Conservation (phyloP, 2,329 filamentous ascomycete species). For the Ophiocordyceps robertsii region DNA sequence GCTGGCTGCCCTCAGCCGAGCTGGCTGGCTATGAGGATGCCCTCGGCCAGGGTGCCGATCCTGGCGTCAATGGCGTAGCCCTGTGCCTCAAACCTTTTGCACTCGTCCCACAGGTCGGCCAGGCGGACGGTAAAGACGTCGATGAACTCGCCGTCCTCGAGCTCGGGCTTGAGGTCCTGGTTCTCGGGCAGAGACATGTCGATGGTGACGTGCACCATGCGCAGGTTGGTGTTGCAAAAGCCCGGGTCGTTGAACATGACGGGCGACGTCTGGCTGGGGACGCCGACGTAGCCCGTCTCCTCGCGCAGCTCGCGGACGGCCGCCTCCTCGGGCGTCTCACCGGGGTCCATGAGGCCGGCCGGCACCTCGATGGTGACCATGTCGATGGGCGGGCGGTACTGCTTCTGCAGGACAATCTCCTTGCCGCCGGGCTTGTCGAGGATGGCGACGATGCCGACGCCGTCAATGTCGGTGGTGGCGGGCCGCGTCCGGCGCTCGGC, state of each 20-base stretch:
- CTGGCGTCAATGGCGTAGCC: slow-evolving; percentile 71
- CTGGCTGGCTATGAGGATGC: slow-evolving; percentile 57
- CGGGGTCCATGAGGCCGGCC: slow-evolving; percentile 48
- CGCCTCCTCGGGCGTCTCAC: slow-evolving; percentile 46
- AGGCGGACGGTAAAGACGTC: slow-evolving; percentile 62
- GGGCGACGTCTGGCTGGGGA: slow-evolving; percentile 41
- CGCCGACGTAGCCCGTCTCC: slow-evolving; percentile 53
- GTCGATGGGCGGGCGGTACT: slow-evolving; percentile 50
- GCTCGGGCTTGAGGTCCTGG: slow-evolving; percentile 50
- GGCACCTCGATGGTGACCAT: slow-evolving; percentile 49
- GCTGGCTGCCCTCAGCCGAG: slow-evolving; percentile 19
- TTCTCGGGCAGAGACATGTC: slow-evolving; percentile 59
- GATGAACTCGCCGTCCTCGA: slow-evolving; percentile 75
- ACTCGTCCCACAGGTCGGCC: slow-evolving; percentile 49
- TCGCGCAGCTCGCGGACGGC: slow-evolving; percentile 52
- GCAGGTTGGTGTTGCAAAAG: slow-evolving; percentile 53
- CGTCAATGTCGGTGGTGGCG: slow-evolving; percentile 48
- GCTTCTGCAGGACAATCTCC: slow-evolving; percentile 51
- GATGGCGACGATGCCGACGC: slow-evolving; percentile 60
- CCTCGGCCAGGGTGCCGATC: slow-evolving; percentile 65
- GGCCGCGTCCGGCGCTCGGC: slow-evolving; percentile 59
- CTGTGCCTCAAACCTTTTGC: slow-evolving; percentile 50
- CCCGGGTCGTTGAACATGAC: slow-evolving; percentile 56
- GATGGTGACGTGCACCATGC: slow-evolving; percentile 60
- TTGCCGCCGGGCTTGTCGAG: slow-evolving; percentile 39